phyloP scores from a whole-genome alignment of 2,329 filamentous ascomycete genomes.

The Paecilomyces dactylethromorphus region DNA sequence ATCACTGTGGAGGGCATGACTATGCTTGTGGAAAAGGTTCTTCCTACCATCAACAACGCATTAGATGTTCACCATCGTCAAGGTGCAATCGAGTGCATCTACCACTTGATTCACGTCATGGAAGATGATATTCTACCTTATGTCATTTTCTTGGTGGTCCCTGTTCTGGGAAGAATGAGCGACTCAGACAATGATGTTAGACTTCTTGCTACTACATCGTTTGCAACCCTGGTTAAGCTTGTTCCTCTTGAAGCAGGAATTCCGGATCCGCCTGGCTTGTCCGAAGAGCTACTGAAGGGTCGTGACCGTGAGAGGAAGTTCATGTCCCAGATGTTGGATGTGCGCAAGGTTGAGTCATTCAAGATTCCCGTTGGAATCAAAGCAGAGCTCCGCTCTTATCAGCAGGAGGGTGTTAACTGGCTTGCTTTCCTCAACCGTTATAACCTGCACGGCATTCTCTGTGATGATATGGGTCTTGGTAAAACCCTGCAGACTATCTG shows the following conservation, averaged over 20 bases:
- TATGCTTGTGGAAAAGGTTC: constrained; percentile 82
- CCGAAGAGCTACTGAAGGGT: constrained; percentile 78
- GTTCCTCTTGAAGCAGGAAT: constrained; percentile 96
- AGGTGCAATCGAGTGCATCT: constrained; percentile 89
- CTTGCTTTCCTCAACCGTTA: constrained; percentile 96
- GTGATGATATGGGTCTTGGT: constrained; percentile 97
- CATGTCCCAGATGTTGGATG: constrained; percentile 90
- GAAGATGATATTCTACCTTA: constrained; percentile 93
- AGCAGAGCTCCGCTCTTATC: constrained; percentile 90
- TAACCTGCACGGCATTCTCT: constrained; percentile 94
- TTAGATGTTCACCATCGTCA: constrained; percentile 83
- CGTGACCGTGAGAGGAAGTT: constrained; percentile 93
- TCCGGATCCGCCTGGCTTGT: constrained; percentile 88
- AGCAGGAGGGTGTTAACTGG: constrained; percentile 99
- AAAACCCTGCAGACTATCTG: constrained; percentile 97
- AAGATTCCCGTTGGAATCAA: constrained; percentile 94
- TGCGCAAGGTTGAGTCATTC: constrained; percentile 93
- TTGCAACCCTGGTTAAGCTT: constrained; percentile 92
- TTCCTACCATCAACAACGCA: constrained; percentile 87
- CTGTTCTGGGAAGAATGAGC: constrained; percentile 94
- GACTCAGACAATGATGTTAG: constrained; percentile 95
- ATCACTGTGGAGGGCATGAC: constrained; percentile 95
- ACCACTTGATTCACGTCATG: constrained; percentile 97
- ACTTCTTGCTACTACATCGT: constrained; percentile 90
- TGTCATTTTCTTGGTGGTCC: constrained; percentile 97